Conservation (phyloP, 148 eudicot species). For the Vaccinium macrocarpon region DNA sequence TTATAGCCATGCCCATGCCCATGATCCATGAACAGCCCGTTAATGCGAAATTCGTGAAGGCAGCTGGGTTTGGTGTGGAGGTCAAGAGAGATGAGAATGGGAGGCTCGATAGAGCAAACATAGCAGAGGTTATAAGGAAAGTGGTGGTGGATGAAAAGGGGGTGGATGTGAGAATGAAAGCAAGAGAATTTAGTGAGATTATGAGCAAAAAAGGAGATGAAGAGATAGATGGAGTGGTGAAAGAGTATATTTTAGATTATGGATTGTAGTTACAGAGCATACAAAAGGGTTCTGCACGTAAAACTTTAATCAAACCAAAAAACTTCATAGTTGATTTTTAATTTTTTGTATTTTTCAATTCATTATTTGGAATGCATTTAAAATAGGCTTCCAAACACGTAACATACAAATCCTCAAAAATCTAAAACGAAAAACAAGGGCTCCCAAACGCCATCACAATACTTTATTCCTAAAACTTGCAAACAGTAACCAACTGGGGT, state of each 20-base stretch:
- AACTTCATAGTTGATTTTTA: too few relatives aligned
- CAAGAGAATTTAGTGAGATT: slow-evolving; percentile 3
- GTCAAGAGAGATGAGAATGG: not conserved
- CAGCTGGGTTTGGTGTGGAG: not conserved
- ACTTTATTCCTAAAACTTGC: too few relatives aligned
- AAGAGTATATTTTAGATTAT: not conserved
- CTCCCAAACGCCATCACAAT: too few relatives aligned
- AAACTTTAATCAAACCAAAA: too few relatives aligned
- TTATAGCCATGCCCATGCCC: not conserved
- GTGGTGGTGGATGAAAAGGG: not conserved
- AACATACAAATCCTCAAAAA: too few relatives aligned
- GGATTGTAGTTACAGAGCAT: not conserved
- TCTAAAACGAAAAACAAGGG: too few relatives aligned
- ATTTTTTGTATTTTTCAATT: too few relatives aligned
- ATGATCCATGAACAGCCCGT: not conserved
- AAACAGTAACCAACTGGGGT: too few relatives aligned
- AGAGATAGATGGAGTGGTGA: not conserved
- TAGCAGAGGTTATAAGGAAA: not conserved
- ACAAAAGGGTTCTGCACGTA: too few relatives aligned
- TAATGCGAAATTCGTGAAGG: not conserved
- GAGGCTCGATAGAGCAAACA: not conserved
- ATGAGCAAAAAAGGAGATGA: not conserved
- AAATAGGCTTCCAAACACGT: too few relatives aligned
- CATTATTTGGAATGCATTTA: too few relatives aligned
- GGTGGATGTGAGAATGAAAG: not conserved